Conservation (phyloP, 352 stramenopile species). For the Salisapilia sapeloensis region DNA sequence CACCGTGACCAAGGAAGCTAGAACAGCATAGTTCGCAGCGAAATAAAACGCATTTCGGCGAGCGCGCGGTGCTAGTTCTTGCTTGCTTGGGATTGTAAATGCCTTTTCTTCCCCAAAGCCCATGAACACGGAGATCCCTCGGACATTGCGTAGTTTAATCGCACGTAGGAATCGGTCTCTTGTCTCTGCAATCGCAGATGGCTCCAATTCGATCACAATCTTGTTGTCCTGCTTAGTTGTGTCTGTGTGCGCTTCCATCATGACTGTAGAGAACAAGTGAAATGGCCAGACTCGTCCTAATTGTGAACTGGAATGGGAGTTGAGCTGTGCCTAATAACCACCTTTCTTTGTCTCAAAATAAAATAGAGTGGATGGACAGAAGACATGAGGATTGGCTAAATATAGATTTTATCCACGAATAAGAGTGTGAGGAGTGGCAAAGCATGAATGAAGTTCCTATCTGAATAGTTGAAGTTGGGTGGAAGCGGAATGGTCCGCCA, state of each 20-base stretch:
- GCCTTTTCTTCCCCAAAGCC: conserved; percentile 73
- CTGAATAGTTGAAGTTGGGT: no score
- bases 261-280: no score
- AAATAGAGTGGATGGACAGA: no score
- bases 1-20: conserved; percentile 48
- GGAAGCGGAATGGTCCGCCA: no score
- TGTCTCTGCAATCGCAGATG: conserved; percentile 39
- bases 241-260: neutral
- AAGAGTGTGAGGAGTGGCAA: no score
- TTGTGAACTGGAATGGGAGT: no score
- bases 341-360: no score
- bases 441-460: no score
- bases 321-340: no score
- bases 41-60: conserved; percentile 77
- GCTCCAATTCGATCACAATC: conserved; percentile 48
- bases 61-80: conserved; percentile 34
- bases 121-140: conserved; percentile 68
- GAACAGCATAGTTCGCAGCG: conserved; percentile 72
- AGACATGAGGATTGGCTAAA: no score
- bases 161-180: conserved; percentile 50
- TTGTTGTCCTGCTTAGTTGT: conserved; percentile 19
- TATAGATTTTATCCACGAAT: no score
- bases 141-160: conserved; percentile 57
- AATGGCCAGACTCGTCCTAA: no score
- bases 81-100: conserved; percentile 58